phyloP scores from a whole-genome alignment of 2,329 filamentous ascomycete species.

The Thelonectria blattea region DNA sequence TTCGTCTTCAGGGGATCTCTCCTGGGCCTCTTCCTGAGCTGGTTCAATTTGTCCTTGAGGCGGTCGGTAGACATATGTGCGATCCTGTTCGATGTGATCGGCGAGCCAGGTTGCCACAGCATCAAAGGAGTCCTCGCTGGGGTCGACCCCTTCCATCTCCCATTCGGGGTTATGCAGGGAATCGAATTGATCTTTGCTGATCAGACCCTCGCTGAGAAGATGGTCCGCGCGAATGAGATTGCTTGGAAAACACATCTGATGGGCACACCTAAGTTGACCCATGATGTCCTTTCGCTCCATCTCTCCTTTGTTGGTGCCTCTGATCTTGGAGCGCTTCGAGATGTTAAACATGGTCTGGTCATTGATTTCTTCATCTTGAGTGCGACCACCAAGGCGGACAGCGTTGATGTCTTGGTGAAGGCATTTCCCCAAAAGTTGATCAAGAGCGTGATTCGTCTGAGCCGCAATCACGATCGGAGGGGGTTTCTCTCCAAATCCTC shows the following conservation, averaged over 20 bases:
- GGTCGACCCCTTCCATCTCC: slow-evolving; percentile 18
- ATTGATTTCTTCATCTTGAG: slow-evolving; percentile 69
- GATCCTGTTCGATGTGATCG: slow-evolving; percentile 25
- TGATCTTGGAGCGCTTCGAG: slow-evolving; percentile 41
- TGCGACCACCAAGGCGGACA: slow-evolving; percentile 68
- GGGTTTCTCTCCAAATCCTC: slow-evolving; percentile 46
- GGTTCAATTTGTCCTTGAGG: slow-evolving; percentile 25
- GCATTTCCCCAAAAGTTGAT: slow-evolving; percentile 76
- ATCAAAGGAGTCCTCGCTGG: slow-evolving; percentile 3
- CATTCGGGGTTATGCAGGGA: slow-evolving; percentile 48
- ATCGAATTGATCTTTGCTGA: slow-evolving; percentile 67
- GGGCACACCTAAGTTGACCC: slow-evolving; percentile 10
- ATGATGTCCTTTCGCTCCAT: slow-evolving; percentile 18
- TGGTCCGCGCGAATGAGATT: slow-evolving; percentile 58
- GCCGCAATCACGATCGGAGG: slow-evolving; percentile 77
- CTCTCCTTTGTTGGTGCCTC: slow-evolving; percentile 16
- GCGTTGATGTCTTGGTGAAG: slow-evolving; percentile 61
- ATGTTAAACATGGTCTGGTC: slow-evolving; percentile 71
- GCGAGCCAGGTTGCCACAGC: slow-evolving; percentile 29
- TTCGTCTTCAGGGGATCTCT: slow-evolving; percentile 25
- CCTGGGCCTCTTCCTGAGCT: not conserved
- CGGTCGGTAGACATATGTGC: slow-evolving; percentile 31
- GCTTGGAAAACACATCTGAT: slow-evolving; percentile 42
- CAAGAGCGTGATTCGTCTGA: slow-evolving; percentile 89
- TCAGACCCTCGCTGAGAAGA: slow-evolving; percentile 60